Conservation (phyloP, 192 early-diverging fungal species). For the Coemansia sp. region DNA sequence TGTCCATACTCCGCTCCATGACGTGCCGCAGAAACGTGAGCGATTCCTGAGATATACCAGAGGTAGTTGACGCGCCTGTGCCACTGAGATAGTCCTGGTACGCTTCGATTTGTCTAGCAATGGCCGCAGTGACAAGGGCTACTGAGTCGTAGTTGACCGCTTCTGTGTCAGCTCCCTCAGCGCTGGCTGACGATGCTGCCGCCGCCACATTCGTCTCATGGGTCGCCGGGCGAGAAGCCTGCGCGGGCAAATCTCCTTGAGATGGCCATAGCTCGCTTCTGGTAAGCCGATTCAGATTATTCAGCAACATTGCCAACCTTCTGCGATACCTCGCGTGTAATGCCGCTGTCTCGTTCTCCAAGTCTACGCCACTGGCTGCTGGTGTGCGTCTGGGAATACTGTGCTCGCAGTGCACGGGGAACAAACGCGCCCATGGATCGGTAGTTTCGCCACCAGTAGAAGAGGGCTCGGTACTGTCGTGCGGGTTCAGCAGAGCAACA, state of each 20-base stretch:
- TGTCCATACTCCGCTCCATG: too few species aligned
- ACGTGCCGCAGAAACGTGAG: background rate
- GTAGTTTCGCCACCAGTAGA: background rate
- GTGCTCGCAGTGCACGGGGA: conserved; percentile 4
- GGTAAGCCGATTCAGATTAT: background rate
- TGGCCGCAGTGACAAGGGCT: background rate
- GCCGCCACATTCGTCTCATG: background rate
- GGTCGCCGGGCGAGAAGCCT: background rate
- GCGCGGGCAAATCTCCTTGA: background rate
- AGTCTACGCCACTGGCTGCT: background rate
- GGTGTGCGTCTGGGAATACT: background rate
- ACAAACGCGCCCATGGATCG: conserved; percentile 31
- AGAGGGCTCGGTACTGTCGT: background rate
- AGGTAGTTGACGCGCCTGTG: background rate
- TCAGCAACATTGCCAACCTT: background rate
- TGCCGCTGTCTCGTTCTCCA: background rate
- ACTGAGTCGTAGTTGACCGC: background rate
- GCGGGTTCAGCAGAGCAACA: conserved; percentile 16
- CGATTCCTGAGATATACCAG: background rate
- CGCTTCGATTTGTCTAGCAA: background rate
- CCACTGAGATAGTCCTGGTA: background rate
- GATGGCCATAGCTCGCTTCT: background rate
- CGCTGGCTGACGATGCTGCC: background rate
- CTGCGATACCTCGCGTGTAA: background rate
- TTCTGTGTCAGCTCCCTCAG: background rate